A percentile compares a stretch with the other conserved stretches of the same genome.
Conservation (phyloP, 805 yeast genomes). For the Cyberlindnera mississippiensis region DNA sequence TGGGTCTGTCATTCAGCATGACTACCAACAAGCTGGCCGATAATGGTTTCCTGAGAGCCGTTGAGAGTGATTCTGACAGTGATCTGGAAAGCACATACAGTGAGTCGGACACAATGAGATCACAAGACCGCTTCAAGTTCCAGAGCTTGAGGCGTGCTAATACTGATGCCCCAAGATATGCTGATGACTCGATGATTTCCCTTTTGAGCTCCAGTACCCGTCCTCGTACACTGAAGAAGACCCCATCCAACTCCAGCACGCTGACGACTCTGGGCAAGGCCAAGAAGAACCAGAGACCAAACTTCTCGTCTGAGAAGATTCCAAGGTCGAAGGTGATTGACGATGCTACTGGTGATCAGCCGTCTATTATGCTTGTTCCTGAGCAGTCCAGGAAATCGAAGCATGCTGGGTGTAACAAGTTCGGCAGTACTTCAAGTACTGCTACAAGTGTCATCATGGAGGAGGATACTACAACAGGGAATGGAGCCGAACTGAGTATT, state of each 20-base stretch:
- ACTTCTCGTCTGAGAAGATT: slow-evolving; percentile 66
- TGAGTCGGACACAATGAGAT: slow-evolving; percentile 13
- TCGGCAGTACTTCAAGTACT: no score
- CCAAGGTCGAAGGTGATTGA: slow-evolving; percentile 66
- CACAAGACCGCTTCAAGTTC: slow-evolving; percentile 6
- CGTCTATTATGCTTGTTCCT: slow-evolving; percentile 57
- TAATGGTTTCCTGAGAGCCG: slow-evolving; percentile 24
- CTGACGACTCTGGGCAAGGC: slow-evolving; percentile 11
- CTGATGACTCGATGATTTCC: slow-evolving; percentile 1
- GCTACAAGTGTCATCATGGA: not conserved
- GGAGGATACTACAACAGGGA: slow-evolving; percentile 1
- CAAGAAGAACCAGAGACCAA: slow-evolving; percentile 41
- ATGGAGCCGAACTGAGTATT: slow-evolving; percentile 28
- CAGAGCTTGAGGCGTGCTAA: slow-evolving; percentile 9
- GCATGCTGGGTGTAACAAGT: no score
- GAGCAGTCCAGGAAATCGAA: slow-evolving; percentile 35
- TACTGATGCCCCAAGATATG: slow-evolving; percentile 2
- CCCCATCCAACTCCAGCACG: slow-evolving; percentile 8
- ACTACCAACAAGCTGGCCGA: slow-evolving; percentile 51
- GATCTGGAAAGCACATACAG: slow-evolving; percentile 28
- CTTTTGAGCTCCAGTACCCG: not conserved
- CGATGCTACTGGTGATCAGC: slow-evolving; percentile 65
- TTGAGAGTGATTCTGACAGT: slow-evolving; percentile 28
- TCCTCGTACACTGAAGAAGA: not conserved
- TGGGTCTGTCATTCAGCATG: slow-evolving; percentile 79